Evolutionary conservation across 129 eudicot genomes (phyloP), one percentile per base, ranked within the genome.

Genomic region (Flaveria bidentis): DNA sequence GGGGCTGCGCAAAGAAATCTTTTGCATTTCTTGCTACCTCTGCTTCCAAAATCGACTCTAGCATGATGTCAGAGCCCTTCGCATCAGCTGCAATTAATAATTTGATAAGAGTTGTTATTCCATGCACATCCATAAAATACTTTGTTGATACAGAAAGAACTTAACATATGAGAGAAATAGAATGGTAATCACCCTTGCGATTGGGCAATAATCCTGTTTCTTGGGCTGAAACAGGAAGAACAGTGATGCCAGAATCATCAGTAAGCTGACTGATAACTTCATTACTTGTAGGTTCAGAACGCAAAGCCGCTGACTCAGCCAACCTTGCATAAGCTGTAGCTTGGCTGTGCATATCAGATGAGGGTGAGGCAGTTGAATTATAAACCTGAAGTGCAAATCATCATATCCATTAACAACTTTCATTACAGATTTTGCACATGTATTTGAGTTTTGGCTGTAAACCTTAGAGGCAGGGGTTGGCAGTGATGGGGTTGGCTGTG

Each of bases 221-320:
- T 83, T 91, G 87, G 56, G 98, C 98, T 23, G 98, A 94, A 66
- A 94, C 88, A 62, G 98, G 97, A 82, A 91, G 93, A 72, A 91
- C 89, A 52, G 83, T 71, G 56, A 88, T 85, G 52, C 97, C 97
- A 75, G 96, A 88, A 45, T 85, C 89, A 84, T 87, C 97, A 55
- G 84, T 88, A 72, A 80, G 82, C 75, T 82, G 81, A 52, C 60
- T 62, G 26, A 80, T 76, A 74, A 74, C 79, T 65, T 80, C 87
- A 76, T 63, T 83, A 58, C 17, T 85, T 30, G 53, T 65, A 51
- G 84, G 57, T 67, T 61, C 81, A 78, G 76, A 58, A 20, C 52
- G 64, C 45, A 77, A 64, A 77, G 96, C 69, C 46, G 89, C 52
- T 16, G 93, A 78, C 84, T 89, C 96, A 9, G 90, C 96, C 83